Evolutionary conservation across 2,329 filamentous ascomycete genomes (phyloP).

Genomic region (Remersonia thermophila): DNA sequence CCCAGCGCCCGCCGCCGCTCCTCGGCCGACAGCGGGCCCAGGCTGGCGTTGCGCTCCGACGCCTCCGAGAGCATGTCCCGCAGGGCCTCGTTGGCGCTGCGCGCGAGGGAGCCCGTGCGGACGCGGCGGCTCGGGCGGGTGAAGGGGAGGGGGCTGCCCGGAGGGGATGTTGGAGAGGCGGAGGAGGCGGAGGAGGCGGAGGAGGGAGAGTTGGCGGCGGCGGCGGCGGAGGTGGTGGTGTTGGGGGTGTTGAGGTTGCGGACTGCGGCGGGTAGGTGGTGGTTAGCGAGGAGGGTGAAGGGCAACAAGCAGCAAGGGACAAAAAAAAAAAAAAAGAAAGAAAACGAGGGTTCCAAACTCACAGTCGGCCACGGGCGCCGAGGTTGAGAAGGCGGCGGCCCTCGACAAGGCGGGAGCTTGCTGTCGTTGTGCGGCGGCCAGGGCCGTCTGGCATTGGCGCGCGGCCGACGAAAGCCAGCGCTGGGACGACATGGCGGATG

Average conservation of each 20-base stretch:
- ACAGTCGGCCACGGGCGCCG: slow-evolving; percentile 7
- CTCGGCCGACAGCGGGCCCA: slow-evolving; percentile 1
- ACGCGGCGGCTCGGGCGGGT: neutral
- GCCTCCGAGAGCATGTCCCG: too few species aligned
- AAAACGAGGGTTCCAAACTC: too few species aligned
- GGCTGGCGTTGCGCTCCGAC: too few species aligned
- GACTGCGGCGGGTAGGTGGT: too few species aligned
- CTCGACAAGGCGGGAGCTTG: neutral
- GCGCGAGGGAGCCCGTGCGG: neutral
- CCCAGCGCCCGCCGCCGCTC: slow-evolving; percentile 5
- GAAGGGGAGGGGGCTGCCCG: neutral
- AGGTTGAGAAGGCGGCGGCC: slow-evolving; percentile 6
- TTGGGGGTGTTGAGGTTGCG: too few species aligned
- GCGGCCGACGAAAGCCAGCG: slow-evolving; percentile 15
- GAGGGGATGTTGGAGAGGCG: neutral
- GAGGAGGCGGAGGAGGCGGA: neutral
- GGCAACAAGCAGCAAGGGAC: too few species aligned
- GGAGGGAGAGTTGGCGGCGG: neutral
- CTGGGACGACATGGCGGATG: slow-evolving; percentile 12
- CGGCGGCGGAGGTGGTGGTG: too few species aligned
- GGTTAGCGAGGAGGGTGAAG: too few species aligned
- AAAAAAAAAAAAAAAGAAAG: too few species aligned
- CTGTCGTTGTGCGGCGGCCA: slow-evolving; percentile 9
- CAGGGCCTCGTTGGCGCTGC: too few species aligned
- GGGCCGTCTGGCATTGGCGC: slow-evolving; percentile 11